These are phyloP conservation scores for Lactarius hatsudake DNA, from an alignment of 768 basidiomycete species.

Conservation along the genomic window DNA sequence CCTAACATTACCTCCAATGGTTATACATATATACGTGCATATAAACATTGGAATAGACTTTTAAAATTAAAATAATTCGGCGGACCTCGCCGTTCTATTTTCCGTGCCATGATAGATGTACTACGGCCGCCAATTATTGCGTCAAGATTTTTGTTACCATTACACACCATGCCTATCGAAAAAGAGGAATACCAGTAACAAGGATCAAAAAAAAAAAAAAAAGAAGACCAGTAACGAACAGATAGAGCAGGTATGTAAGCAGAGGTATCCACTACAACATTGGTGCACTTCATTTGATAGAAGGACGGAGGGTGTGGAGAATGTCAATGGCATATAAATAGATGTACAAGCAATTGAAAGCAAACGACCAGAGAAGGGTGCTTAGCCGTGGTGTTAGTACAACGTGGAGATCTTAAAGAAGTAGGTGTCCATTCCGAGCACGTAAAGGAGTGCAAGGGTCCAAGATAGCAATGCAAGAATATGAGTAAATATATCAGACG, in stretches of 20 bases:
- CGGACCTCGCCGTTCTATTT: too few relatives aligned
- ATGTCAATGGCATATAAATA: not conserved
- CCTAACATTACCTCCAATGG: too few relatives aligned
- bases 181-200: too few relatives aligned
- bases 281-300: constrained; percentile 2
- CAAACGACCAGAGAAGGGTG: not conserved
- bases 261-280: constrained; percentile 11
- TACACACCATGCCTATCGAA: not conserved
- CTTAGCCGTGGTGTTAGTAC: not conserved
- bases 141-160: not conserved
- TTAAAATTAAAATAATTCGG: too few relatives aligned
- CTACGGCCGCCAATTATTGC: too few relatives aligned
- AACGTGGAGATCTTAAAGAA: not conserved
- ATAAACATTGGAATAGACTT: too few relatives aligned
- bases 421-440: constrained; percentile 7
- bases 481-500: not conserved
- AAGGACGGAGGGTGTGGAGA: not conserved
- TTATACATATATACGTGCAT: too few relatives aligned
- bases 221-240: too few relatives aligned
- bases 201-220: too few relatives aligned
- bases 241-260: not conserved
- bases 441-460: not conserved
- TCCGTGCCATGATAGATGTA: too few relatives aligned
- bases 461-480: not conserved
- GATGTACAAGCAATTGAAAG: not conserved